phyloP scores from a whole-genome alignment of 73 alveolate genomes.

The Stentor roeselii region DNA sequence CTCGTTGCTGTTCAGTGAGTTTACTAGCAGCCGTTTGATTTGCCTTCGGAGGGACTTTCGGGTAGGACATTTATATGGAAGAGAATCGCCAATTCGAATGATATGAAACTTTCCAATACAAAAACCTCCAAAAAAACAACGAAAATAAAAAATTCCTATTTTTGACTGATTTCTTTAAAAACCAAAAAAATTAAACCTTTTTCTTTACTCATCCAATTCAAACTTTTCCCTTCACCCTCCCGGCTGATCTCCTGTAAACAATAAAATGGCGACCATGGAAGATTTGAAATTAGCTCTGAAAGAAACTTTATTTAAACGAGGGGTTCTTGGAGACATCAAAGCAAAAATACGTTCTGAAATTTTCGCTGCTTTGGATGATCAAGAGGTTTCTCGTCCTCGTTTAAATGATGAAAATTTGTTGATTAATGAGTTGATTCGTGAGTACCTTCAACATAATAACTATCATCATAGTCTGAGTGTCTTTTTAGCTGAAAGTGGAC shows the following conservation, averaged over 20 bases:
- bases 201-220: too few species aligned
- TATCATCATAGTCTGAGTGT: conserved; percentile 81
- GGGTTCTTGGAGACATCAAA: conserved; percentile 84
- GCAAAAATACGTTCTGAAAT: conserved; percentile 93
- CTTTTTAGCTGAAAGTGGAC: conserved; percentile 87
- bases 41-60: not conserved
- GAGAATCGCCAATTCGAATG: not conserved
- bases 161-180: too few species aligned
- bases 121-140: too few species aligned
- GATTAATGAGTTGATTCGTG: conserved; percentile 94
- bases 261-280: conserved; percentile 89
- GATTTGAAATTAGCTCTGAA: conserved; percentile 88
- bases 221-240: too few species aligned
- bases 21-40: not conserved
- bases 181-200: too few species aligned
- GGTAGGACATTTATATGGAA: not conserved
- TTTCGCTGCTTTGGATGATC: conserved; percentile 85
- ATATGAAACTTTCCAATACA: too few species aligned
- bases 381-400: conserved; percentile 74
- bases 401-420: conserved; percentile 87
- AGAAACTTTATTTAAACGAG: conserved; percentile 90
- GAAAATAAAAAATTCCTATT: too few species aligned
- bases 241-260: too few species aligned
- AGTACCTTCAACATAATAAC: conserved; percentile 85
- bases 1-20: not conserved